Percentiles rank a stretch among this genome's conserved stretches.
These are phyloP conservation scores for Pythium monospermum DNA, from an alignment of 352 stramenopile species.

Conservation along the genomic window DNA sequence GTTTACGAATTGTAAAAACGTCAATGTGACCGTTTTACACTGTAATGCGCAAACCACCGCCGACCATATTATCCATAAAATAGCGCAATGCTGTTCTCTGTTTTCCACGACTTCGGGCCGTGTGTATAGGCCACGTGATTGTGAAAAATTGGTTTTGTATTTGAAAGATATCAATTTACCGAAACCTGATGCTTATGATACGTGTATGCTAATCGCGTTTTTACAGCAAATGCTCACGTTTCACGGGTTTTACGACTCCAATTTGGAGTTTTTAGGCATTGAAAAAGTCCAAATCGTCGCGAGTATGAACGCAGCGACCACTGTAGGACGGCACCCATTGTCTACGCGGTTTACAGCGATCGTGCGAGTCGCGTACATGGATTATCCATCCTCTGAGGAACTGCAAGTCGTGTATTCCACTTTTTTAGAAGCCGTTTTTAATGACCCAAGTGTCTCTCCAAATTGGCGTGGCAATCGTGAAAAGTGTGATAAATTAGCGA, in stretches of 20 bases:
- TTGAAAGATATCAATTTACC: conserved; percentile 96
- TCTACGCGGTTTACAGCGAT: conserved; percentile 93
- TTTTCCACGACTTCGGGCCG: conserved; percentile 88
- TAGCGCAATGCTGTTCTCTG: conserved; percentile 90
- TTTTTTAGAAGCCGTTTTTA: conserved; percentile 81
- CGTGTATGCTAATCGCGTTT: conserved; percentile 95
- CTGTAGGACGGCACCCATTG: conserved; percentile 87
- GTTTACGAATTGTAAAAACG: conserved; percentile 73
- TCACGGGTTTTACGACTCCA: conserved; percentile 94
- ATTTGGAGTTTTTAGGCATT: conserved; percentile 92
- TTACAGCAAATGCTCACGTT: conserved; percentile 95
- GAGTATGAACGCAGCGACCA: conserved; percentile 93
- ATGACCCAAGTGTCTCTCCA: conserved; percentile 31
- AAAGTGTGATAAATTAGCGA: conserved; percentile 79
- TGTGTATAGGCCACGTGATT: conserved; percentile 91
- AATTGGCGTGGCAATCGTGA: conserved; percentile 43
- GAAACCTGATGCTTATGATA: conserved; percentile 94
- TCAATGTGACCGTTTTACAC: conserved; percentile 84
- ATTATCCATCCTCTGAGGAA: conserved; percentile 90
- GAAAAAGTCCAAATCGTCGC: conserved; percentile 93
- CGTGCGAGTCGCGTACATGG: conserved; percentile 90
- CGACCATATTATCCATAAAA: conserved; percentile 94
- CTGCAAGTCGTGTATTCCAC: conserved; percentile 87
- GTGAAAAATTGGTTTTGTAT: conserved; percentile 92
- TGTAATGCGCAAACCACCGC: conserved; percentile 94